Evolutionary conservation across 1,284 basidiomycete species (phyloP).

Genomic region (Microbotryum saponariae): DNA sequence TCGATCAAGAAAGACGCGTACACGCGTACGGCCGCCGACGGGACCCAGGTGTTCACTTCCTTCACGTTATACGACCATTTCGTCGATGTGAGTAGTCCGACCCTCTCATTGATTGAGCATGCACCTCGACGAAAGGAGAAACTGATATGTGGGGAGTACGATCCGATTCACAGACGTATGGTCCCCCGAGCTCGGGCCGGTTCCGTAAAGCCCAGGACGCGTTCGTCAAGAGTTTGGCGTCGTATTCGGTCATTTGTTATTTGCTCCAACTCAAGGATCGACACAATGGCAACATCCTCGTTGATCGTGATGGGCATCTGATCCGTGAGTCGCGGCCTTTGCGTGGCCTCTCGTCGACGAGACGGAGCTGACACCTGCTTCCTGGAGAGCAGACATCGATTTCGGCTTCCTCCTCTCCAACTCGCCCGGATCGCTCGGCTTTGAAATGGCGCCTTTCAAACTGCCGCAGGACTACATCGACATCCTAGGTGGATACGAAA

Average conservation of each 20-base stretch:
- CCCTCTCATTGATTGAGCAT: not conserved
- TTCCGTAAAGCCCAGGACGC: constrained; percentile 71
- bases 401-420: constrained; percentile 98
- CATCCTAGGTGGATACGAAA: constrained; percentile 80
- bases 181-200: constrained; percentile 74
- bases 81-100: constrained; percentile 53
- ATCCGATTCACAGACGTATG: constrained; percentile 59
- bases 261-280: constrained; percentile 97
- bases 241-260: constrained; percentile 87
- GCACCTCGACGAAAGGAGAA: not conserved
- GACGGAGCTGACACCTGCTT: not conserved
- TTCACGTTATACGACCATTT: constrained; percentile 83
- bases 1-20: constrained; percentile 99
- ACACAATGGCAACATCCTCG: constrained; percentile 96
- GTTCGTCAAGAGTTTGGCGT: constrained; percentile 87
- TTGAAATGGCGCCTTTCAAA: constrained; percentile 99
- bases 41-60: constrained; percentile 28
- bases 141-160: not conserved
- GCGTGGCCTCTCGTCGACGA: too few species aligned
- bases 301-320: constrained; percentile 88
- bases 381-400: constrained; percentile 59
- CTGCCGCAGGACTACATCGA: constrained; percentile 92
- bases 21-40: constrained; percentile 28
- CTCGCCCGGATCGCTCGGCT: constrained; percentile 93
- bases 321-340: constrained; percentile 49